Base-by-base conservation (phyloP, 2,329 filamentous ascomycete species). In the Arthrobotrys sinensis region DNA sequence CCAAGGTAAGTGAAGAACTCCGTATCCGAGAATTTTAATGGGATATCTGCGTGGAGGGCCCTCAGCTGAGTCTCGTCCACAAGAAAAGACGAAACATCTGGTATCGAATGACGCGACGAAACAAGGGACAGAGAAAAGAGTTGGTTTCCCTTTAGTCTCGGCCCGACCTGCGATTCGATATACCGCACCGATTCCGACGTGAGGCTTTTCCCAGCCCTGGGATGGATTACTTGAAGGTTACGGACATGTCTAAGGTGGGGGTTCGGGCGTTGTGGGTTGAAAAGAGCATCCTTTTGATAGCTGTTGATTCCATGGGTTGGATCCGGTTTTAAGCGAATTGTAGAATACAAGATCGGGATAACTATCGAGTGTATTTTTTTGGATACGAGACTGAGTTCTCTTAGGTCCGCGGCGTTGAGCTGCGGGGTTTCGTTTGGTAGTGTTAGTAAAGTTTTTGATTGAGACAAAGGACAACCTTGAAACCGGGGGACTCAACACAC, bases 331-430 rank as follows among this genome's bases (percentile, higher is more conserved):
- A 76, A 19, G 0, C 38, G 16, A 32, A 76, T 40, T 3, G 72
- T 76, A 14, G 46, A 52, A 34, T 76, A 76, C 12, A 76, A 36
- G 21, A 76, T 60, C 16, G 72, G 57, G 16, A 52, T 66, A 4
- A 36, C 65, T n/a, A 76, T 62, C 0, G 48, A 38, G 6, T 8
- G n/a, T 19, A 70, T 19, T 12, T 14, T 34, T 24, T 65, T 65
- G 8, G 55, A 76, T 36, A 76, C 65, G 8, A 65, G 57, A 19
- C 65, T 66, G 28, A 52, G 14, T 16, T 70, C 46, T 28, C 16
- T 57, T 3, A 76, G 57, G 16, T 76, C 72, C 7, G 57, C 34
- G 6, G 21, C 12, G 24, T 45, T 34, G 11, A 76, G 40, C 72
- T 70, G n/a, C 16, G 7, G 43, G n/a, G 7, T 65, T 62, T 12